Conservation (phyloP, 331 rosid species). For the Prunus yedoensis region DNA sequence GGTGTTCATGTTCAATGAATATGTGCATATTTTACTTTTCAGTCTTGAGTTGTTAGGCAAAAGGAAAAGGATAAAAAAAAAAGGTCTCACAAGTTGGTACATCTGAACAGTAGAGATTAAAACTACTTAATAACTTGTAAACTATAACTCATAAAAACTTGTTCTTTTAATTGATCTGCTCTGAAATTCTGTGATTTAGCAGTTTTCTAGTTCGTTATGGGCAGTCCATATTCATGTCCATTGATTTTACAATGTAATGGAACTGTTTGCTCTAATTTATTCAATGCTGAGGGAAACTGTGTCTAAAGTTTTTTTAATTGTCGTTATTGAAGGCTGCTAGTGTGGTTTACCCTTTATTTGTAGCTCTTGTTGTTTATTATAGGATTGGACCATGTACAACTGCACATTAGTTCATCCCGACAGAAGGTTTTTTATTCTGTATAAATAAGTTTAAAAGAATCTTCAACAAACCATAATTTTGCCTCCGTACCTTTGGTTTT, state of each 20-base stretch:
- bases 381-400: background rate
- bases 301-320: background rate
- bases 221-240: background rate
- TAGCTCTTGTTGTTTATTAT: background rate
- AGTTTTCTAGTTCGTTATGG: too few species aligned
- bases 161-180: background rate
- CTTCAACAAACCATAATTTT: background rate
- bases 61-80: background rate
- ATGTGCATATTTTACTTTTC: background rate
- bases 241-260: background rate
- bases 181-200: background rate
- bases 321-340: background rate
- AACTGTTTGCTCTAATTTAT: background rate
- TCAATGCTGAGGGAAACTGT: background rate
- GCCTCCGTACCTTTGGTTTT: background rate
- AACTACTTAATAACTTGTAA: background rate
- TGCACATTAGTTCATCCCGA: background rate
- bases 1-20: background rate
- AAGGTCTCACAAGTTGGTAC: background rate
- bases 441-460: background rate
- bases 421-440: background rate
- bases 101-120: slow-evolving; percentile 4
- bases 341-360: background rate
- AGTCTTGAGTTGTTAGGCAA: background rate
- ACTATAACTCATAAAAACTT: background rate